Evolutionary conservation across 176 grass and related monocot species (phyloP), one percentile per base, ranked within the genome.

Genomic region (Carex cristatella): DNA sequence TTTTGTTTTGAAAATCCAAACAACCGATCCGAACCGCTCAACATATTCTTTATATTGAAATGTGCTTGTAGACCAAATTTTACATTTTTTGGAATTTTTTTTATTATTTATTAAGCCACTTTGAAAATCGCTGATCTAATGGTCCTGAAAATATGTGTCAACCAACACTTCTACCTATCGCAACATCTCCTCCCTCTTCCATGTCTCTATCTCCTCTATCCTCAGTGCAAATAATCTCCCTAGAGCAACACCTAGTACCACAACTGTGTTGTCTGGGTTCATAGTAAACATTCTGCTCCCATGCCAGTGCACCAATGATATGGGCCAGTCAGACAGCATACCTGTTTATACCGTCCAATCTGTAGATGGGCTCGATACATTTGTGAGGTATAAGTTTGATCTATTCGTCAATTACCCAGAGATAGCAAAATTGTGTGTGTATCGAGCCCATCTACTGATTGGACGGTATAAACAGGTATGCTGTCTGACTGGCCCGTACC

Each of bases 101-200:
- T 23, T 23, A 23, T 23, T 23, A 23, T 23, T 23, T 23, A 23
- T 23, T 23, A 23, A 23, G 23, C 23, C 23, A 23, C 23, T 23
- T 23, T 23, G 23, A 23, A 23, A 23, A 23, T 23, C 23, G 23
- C 23, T 23, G 23, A 23, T 23, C 23, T 23, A 23, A 23, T 23
- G 23, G 23, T 23, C 23, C 23, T 23, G 23, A 23, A 23, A 23
- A 23, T 97, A 91, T 73, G 66, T 87, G 1, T 59, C 87, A 7
- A 87, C 84, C 51, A 94, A 89, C 71, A 74, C 84, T 68, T 91
- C 90, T 84, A 97, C 92, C 67, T 94, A 93, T 83, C 63, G 16
- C n/a, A 81, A 46, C 10, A 85, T 97, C 67, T 16, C 6, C 49
- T 2, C 86, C 42, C 89, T 86, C 23, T 23, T 23, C 86, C 89